Conservation (phyloP, 805 yeast species). For the Saccharomycopsis lassenensis region DNA sequence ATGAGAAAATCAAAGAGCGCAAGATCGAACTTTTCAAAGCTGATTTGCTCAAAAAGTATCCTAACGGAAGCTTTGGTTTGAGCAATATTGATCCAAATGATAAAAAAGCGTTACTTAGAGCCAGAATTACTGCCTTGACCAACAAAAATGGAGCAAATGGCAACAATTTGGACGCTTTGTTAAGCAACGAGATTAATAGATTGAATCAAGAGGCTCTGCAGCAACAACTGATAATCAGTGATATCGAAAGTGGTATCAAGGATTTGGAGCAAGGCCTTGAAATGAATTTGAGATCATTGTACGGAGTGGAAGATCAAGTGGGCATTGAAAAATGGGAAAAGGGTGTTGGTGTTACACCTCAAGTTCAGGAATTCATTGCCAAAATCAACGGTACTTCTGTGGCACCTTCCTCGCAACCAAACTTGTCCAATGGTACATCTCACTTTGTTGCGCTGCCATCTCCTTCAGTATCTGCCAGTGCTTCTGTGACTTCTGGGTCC, state of each 20-base stretch:
- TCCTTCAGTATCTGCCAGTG: slow-evolving; percentile 17
- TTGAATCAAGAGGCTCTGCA: slow-evolving; percentile 34
- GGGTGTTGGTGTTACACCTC: slow-evolving; percentile 66
- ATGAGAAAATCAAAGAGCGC: slow-evolving; percentile 54
- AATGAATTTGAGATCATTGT: slow-evolving; percentile 23
- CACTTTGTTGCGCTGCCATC: slow-evolving; percentile 10
- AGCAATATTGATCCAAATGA: slow-evolving; percentile 65
- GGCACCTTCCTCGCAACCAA: slow-evolving; percentile 1
- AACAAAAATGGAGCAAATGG: slow-evolving; percentile 39
- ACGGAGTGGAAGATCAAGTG: slow-evolving; percentile 29
- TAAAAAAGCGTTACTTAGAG: slow-evolving; percentile 63
- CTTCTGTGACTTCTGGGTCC: slow-evolving; percentile 19
- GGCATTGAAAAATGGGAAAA: slow-evolving; percentile 69
- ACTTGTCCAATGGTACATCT: slow-evolving; percentile 4
- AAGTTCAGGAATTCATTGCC: slow-evolving; percentile 51
- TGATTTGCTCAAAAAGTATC: slow-evolving; percentile 48
- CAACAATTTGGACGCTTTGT: slow-evolving; percentile 28
- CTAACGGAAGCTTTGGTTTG: slow-evolving; percentile 58
- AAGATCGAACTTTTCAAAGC: slow-evolving; percentile 55
- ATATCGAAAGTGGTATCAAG: slow-evolving; percentile 60
- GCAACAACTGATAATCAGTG: slow-evolving; percentile 39
- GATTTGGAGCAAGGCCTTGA: slow-evolving; percentile 38
- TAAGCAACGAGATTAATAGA: slow-evolving; percentile 26
- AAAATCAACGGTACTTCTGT: slow-evolving; percentile 20
- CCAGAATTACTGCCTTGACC: slow-evolving; percentile 88